Conservation (phyloP, 1,284 basidiomycete genomes). For the Kalmanozyma brasiliensis region DNA sequence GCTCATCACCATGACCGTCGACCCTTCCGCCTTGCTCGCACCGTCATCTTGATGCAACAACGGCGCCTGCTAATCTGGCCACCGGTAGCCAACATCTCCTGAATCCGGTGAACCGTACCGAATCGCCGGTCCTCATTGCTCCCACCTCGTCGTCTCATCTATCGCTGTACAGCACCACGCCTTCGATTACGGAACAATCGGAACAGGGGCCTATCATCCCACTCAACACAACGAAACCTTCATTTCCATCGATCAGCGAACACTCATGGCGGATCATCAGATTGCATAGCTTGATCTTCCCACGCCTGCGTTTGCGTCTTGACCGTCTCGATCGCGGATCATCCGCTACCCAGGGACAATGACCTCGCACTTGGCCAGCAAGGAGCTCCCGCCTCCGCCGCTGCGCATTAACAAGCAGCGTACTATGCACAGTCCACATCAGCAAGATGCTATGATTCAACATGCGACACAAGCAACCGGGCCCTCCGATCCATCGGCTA, state of each 20-base stretch:
- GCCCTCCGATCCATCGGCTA: not conserved
- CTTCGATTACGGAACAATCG: too few species aligned
- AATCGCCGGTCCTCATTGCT: slow-evolving; percentile 2
- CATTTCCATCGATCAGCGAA: not conserved
- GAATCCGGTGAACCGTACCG: not conserved
- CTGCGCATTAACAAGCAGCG: slow-evolving; percentile 22
- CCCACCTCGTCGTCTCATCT: not conserved
- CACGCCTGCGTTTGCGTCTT: not conserved
- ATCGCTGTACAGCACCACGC: not conserved
- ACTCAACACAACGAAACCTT: too few species aligned
- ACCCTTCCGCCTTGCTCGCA: slow-evolving; percentile 13
- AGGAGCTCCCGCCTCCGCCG: slow-evolving; percentile 34
- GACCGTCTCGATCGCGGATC: not conserved
- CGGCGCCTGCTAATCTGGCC: not conserved
- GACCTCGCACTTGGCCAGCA: slow-evolving; percentile 11
- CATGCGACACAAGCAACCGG: not conserved
- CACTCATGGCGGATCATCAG: slow-evolving; percentile 1
- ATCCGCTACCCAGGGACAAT: slow-evolving; percentile 1
- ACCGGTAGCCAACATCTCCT: too few species aligned
- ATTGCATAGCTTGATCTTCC: not conserved
- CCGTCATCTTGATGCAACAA: not conserved
- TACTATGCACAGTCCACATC: not conserved
- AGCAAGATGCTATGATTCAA: not conserved
- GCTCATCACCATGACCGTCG: slow-evolving; percentile 16
- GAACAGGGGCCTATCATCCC: too few species aligned